These are phyloP conservation scores for Candida smagusa DNA, from an alignment of 1,139 yeast genomes.

Conservation along the genomic window DNA sequence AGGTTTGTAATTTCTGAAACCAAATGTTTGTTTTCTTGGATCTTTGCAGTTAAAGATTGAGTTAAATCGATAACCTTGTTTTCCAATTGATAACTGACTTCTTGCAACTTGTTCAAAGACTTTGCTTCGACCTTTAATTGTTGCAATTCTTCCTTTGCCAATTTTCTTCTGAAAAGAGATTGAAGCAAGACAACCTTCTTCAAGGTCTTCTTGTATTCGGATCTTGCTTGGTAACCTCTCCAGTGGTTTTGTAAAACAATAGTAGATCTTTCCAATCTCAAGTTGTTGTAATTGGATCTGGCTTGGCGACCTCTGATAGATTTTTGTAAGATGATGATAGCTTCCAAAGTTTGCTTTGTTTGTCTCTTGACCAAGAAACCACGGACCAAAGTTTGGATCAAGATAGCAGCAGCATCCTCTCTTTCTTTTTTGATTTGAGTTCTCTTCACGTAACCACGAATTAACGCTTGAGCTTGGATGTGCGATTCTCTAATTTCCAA, in stretches of 20 bases:
- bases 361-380: conserved; percentile 55
- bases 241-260: conserved; percentile 63
- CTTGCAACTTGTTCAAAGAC: conserved; percentile 84
- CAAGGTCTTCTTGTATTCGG: conserved; percentile 35
- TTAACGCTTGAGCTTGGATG: conserved; percentile 53
- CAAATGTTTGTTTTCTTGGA: conserved; percentile 75
- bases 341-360: conserved; percentile 38
- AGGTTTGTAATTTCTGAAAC: conserved; percentile 57
- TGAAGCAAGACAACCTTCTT: conserved; percentile 70
- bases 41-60: conserved; percentile 72
- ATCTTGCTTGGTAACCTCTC: conserved; percentile 57
- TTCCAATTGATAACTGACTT: conserved; percentile 88
- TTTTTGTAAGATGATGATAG: conserved; percentile 64
- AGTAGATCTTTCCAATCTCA: conserved; percentile 63
- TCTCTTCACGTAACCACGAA: conserved; percentile 66
- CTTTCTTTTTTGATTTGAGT: conserved; percentile 53
- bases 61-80: conserved; percentile 95
- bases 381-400: conserved; percentile 71
- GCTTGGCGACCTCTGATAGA: conserved; percentile 65
- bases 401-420: conserved; percentile 63
- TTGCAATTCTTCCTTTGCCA: conserved; percentile 65
- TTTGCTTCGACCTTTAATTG: conserved; percentile 78
- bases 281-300: conserved; percentile 44
- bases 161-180: conserved; percentile 70
- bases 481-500: conserved; percentile 55